Evolutionary conservation across 1,284 basidiomycete species (phyloP).

Genomic region (Cryptococcus jaspeensis): DNA sequence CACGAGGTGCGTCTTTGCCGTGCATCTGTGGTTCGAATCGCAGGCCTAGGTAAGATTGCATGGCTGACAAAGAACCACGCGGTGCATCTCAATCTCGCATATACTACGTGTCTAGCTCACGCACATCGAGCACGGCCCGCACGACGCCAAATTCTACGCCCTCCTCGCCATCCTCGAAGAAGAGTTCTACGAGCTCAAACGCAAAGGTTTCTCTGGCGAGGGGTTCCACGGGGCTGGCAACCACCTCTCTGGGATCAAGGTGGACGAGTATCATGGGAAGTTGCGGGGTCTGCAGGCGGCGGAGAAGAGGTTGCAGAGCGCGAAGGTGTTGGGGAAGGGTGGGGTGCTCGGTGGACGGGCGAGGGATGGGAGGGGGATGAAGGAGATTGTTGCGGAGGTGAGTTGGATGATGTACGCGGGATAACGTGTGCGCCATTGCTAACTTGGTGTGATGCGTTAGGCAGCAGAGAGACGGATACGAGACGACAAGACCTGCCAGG

Average conservation of each 20-base stretch:
- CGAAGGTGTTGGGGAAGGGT: slow-evolving; percentile 58
- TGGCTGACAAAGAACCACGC: not conserved
- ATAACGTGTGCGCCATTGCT: slow-evolving; percentile 1
- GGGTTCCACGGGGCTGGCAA: slow-evolving; percentile 75
- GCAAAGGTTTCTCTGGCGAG: slow-evolving; percentile 72
- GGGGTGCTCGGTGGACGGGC: slow-evolving; percentile 51
- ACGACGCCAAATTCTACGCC: slow-evolving; percentile 72
- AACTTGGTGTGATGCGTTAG: slow-evolving; percentile 49
- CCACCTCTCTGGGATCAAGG: slow-evolving; percentile 64
- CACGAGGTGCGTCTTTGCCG: slow-evolving; percentile 63
- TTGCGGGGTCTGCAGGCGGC: slow-evolving; percentile 70
- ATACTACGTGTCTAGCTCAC: slow-evolving; percentile 62
- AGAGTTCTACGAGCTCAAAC: slow-evolving; percentile 72
- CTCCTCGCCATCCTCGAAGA: slow-evolving; percentile 72
- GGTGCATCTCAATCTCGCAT: not conserved
- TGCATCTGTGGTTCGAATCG: not conserved
- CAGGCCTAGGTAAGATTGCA: not conserved
- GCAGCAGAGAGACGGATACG: slow-evolving; percentile 72
- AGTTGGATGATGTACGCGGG: slow-evolving; percentile 39
- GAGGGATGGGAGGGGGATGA: slow-evolving; percentile 57
- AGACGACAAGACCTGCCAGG: slow-evolving; percentile 70
- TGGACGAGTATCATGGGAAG: slow-evolving; percentile 64
- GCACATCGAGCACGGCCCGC: slow-evolving; percentile 78
- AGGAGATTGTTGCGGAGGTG: slow-evolving; percentile 74
- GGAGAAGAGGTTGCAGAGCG: slow-evolving; percentile 62